Conservation (phyloP, 805 yeast species). For the Grigorovia humatica region DNA sequence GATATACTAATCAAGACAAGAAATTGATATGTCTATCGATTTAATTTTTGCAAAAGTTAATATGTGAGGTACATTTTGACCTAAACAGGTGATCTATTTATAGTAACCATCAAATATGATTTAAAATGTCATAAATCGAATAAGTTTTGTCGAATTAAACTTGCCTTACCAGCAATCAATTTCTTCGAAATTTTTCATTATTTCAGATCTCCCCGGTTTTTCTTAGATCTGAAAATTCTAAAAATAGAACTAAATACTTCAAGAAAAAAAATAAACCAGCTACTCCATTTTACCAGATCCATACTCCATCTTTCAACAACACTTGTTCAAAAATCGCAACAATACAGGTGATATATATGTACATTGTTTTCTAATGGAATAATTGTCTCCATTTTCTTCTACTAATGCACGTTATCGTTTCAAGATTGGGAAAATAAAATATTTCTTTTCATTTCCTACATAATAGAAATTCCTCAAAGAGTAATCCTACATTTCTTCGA, state of each 20-base stretch:
- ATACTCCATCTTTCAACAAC: background rate
- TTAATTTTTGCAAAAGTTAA: background rate
- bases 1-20: background rate
- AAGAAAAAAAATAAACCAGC: background rate
- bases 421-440: background rate
- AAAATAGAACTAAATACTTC: background rate
- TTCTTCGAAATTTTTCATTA: background rate
- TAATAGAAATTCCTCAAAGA: background rate
- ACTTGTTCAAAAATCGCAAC: background rate
- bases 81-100: background rate
- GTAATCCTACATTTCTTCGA: background rate
- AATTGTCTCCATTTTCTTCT: no score
- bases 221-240: background rate
- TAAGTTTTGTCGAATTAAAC: background rate
- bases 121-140: background rate
- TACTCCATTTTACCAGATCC: background rate
- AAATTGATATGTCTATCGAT: background rate
- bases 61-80: background rate
- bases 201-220: background rate
- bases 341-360: background rate
- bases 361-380: background rate
- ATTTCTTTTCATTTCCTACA: background rate
- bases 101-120: background rate
- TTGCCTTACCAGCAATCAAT: background rate
- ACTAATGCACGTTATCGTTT: background rate